A percentile compares a stretch with the other conserved stretches of the same genome.
Evolutionary conservation across 441 rosid species (phyloP).

Genomic region (Gossypium schwendimanii): DNA sequence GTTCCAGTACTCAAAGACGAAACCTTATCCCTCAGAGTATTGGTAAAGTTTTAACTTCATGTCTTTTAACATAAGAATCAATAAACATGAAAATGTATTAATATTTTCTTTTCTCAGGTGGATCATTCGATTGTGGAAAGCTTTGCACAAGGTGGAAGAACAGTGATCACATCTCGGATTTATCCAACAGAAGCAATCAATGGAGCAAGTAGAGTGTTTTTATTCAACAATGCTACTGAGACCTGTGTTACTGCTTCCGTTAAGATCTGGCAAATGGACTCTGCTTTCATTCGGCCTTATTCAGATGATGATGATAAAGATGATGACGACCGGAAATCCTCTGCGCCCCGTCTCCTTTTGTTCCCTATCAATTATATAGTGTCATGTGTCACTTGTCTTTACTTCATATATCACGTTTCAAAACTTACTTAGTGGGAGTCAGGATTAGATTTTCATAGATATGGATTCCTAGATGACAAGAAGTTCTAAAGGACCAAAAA

Average conservation of each 20-base stretch:
- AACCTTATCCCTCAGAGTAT: conserved; percentile 54
- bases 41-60: conserved; percentile 35
- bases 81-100: background rate
- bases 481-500: background rate
- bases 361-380: background rate
- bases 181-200: conserved; percentile 81
- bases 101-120: conserved; percentile 33
- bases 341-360: background rate
- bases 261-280: conserved; percentile 80
- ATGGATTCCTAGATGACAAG: conserved; percentile 9
- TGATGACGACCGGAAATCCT: background rate
- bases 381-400: background rate
- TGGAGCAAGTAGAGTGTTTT: conserved; percentile 58
- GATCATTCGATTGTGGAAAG: conserved; percentile 92
- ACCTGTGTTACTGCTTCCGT: conserved; percentile 49
- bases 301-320: conserved; percentile 9
- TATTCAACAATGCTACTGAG: conserved; percentile 76
- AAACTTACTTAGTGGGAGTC: background rate
- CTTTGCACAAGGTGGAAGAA: conserved; percentile 87
- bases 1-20: conserved; percentile 74
- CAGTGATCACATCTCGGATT: conserved; percentile 65
- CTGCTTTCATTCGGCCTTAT: conserved; percentile 62
- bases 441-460: background rate
- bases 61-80: background rate
- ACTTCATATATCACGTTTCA: background rate